Evolutionary conservation across 208 protist genomes (phyloP), one percentile per base, ranked within the genome.

Genomic region (Leishmania tropica): DNA sequence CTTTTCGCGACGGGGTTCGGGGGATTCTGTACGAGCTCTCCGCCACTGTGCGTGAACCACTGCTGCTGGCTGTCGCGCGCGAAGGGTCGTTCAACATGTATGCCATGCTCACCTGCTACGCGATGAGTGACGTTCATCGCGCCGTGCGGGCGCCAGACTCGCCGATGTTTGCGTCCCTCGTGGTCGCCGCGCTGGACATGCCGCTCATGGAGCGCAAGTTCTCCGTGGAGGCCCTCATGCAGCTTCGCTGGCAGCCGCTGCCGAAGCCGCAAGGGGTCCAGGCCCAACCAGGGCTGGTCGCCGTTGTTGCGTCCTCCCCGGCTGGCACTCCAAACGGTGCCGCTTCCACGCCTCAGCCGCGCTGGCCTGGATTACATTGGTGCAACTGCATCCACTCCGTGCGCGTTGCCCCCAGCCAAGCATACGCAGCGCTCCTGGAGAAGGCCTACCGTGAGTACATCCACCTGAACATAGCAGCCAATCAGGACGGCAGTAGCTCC

Each of bases 341-440:
- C 4, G 64, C 11, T 21, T 54, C 51, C 15, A 1, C 51, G 51
- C 11, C 15, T 54, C 53, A 40, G 17, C 67, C 40, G 8, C 89
- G 89, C 40, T 90, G 89, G 84, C 89, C 89, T 17, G 78, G 75
- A 11, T 62, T 83, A 21, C 87, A 90, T 85, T 92, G 89, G 89
- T 90, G 87, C 79, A 89, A 90, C 83, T 92, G 84, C 75, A 80
- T 86, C 62, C 68, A 31, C 70, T 89, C 81, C 3, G 31, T 35
- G 2, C 87, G 81, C 17, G 79, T 88, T 4, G 80, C 81, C 0
- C 89, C 89, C 37, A 86, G 82, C n/a, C 11, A 11, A 10, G 73
- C 64, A 15, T 84, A 90, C 80, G 81, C 67, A 19, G 45, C 31
- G n/a, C 35, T 62, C 8, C 75, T 88, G 48, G 62, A 78, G 37